phyloP scores from a whole-genome alignment of 2,329 filamentous ascomycete species.

The Chrysosporium queenslandicum region DNA sequence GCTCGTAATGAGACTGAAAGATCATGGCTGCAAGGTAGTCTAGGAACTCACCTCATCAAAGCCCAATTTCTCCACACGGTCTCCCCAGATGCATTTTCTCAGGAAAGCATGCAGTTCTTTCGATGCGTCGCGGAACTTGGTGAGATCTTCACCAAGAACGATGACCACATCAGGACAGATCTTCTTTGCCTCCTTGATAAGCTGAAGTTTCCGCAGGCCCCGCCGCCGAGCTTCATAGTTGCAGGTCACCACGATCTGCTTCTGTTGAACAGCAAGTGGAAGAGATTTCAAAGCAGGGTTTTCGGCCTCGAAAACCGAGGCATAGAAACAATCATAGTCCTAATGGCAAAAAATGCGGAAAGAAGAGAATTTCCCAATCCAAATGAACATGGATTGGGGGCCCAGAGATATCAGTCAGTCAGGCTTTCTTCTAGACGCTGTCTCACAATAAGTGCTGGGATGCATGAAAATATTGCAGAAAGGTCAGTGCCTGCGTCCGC shows the following conservation, averaged over 20 bases:
- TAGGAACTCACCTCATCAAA: slow-evolving; percentile 66
- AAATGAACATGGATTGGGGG: slow-evolving; percentile 5
- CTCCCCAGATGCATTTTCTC: slow-evolving; percentile 64
- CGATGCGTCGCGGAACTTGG: slow-evolving; percentile 73
- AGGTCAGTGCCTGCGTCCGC: not conserved
- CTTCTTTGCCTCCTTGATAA: slow-evolving; percentile 68
- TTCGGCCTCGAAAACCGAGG: slow-evolving; percentile 75
- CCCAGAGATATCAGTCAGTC: not conserved
- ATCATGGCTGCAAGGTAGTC: no score
- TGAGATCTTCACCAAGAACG: slow-evolving; percentile 76
- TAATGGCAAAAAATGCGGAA: slow-evolving; percentile 17
- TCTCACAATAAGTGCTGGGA: not conserved
- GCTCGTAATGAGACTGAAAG: no score
- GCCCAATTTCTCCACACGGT: slow-evolving; percentile 67
- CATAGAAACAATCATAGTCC: slow-evolving; percentile 72
- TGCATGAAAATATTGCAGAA: not conserved
- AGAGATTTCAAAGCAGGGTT: slow-evolving; percentile 61
- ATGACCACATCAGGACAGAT: slow-evolving; percentile 76
- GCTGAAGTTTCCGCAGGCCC: slow-evolving; percentile 63
- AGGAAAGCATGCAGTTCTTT: slow-evolving; percentile 70
- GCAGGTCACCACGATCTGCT: slow-evolving; percentile 84
- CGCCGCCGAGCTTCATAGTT: slow-evolving; percentile 79
- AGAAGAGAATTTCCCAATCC: slow-evolving; percentile 2
- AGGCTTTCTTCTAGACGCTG: not conserved
- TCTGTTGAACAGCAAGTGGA: slow-evolving; percentile 80